Evolutionary conservation across 306 rosid species (phyloP), one percentile per base, ranked within the genome.

Genomic region (Aeschynomene evenia): DNA sequence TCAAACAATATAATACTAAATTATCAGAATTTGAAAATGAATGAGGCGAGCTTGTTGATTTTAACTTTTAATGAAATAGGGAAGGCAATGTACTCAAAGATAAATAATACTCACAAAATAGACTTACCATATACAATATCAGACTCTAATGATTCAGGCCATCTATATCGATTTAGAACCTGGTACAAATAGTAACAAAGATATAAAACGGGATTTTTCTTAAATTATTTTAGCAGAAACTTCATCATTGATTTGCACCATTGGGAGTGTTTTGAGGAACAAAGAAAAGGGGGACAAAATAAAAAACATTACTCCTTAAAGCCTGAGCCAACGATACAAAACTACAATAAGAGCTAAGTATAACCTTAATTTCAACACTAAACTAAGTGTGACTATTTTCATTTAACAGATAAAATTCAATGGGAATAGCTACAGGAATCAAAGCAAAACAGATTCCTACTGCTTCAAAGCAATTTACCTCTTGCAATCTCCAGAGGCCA

Each of bases 121-220:
- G 24, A 79, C 89, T 73, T 73, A 87, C 96, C 79, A 61, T 87
- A 90, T 57, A 87, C 66, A 56, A 87, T 78, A 67, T 90, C 93
- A 63, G 96, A 90, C 70, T 85, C 71, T 19, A 80, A 81, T 37
- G 92, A 74, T 77, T 90, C 96, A 18, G 96, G 96, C 96, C 93
- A 90, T 66, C 71, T 83, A 77, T 87, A 84, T 53, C n/a, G 85
- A 84, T 75, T 83, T 60, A 90, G 67, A 77, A 90, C 89, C 96
- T 90, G 58, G 57, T 34, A 55, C 43, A 55, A 45, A 55, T 42
- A 64, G 72, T 11, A 24, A 72, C 0, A 40, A 48, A 66, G 68
- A 71, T 20, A 61, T 16, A 49, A 26, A 62, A 62, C 20, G 66
- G 73, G 60, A 14, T 71, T 56, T 48, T 73, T 33, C 68, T 62